Percentiles rank a stretch among this genome's conserved stretches.
Evolutionary conservation across 2,329 filamentous ascomycete genomes (phyloP).

Genomic region (Ascochyta lentis): DNA sequence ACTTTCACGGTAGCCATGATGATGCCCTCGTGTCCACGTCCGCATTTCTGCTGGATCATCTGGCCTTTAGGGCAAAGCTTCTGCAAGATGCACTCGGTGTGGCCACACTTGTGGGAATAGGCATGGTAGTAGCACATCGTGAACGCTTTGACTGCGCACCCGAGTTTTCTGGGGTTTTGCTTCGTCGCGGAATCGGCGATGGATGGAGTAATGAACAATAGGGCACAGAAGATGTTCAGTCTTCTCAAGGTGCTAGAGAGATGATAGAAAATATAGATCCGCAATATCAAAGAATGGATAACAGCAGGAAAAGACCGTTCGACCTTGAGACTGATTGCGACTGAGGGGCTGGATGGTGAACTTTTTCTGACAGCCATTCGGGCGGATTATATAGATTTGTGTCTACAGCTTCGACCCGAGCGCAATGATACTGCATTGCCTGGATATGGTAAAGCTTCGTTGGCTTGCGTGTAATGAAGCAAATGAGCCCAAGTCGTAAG

Average conservation of each 20-base stretch:
- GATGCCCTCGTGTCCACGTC: conserved; percentile 37
- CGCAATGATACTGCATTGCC: not conserved
- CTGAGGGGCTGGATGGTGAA: not conserved
- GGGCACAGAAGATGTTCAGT: not conserved
- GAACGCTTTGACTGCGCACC: not conserved
- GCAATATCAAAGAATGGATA: not conserved
- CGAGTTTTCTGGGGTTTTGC: not conserved
- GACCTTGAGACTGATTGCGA: not conserved
- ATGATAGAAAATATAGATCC: not conserved
- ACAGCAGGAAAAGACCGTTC: not conserved
- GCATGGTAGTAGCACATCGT: conserved; percentile 59
- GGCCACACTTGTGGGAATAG: conserved; percentile 55
- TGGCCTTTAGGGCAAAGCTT: conserved; percentile 39
- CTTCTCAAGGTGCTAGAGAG: not conserved
- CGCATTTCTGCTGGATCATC: conserved; percentile 43
- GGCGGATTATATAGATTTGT: not conserved
- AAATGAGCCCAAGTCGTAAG: conserved; percentile 15
- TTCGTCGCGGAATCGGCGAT: not conserved
- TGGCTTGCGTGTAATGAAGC: conserved; percentile 13
- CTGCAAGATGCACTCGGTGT: conserved; percentile 50
- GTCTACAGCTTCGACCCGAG: not conserved
- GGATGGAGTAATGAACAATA: not conserved
- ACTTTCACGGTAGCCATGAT: conserved; percentile 42
- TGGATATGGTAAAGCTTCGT: conserved; percentile 22
- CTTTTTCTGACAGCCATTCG: not conserved